Evolutionary conservation across 1,139 yeast genomes (phyloP).

Genomic region (Suhomyces yuchorum): DNA sequence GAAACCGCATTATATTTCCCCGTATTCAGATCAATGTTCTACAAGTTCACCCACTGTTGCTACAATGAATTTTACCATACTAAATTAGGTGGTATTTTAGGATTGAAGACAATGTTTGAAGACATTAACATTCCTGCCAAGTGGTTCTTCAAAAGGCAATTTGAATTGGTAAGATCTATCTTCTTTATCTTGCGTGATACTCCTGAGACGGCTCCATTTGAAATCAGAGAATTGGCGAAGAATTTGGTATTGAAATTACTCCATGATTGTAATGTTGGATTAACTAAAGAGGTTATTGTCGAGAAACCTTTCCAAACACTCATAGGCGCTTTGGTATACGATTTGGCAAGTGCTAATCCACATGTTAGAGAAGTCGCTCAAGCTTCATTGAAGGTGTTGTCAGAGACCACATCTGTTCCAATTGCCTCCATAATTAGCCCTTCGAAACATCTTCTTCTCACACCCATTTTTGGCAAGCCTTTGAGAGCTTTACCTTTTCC

Average conservation of each 20-base stretch:
- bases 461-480: conserved; percentile 97
- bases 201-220: conserved; percentile 83
- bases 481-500: conserved; percentile 95
- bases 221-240: conserved; percentile 72
- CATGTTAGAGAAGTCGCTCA: conserved; percentile 84
- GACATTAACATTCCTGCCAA: conserved; percentile 66
- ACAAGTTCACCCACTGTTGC: conserved; percentile 86
- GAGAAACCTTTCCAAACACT: conserved; percentile 83
- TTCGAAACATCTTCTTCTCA: conserved; percentile 76
- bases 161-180: conserved; percentile 82
- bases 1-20: conserved; percentile 73
- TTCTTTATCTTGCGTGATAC: conserved; percentile 90
- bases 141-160: conserved; percentile 78
- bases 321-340: conserved; percentile 86
- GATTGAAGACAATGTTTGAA: conserved; percentile 71
- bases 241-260: conserved; percentile 64
- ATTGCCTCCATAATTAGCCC: conserved; percentile 78
- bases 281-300: conserved; percentile 58
- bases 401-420: conserved; percentile 69
- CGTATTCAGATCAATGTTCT: conserved; percentile 72
- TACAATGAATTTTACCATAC: conserved; percentile 84
- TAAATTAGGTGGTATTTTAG: conserved; percentile 87
- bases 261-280: conserved; percentile 61
- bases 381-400: conserved; percentile 63
- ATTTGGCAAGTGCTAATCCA: conserved; percentile 84